Base-by-base conservation (phyloP, 2,329 filamentous ascomycete genomes). In the Colletotrichum sojae region DNA sequence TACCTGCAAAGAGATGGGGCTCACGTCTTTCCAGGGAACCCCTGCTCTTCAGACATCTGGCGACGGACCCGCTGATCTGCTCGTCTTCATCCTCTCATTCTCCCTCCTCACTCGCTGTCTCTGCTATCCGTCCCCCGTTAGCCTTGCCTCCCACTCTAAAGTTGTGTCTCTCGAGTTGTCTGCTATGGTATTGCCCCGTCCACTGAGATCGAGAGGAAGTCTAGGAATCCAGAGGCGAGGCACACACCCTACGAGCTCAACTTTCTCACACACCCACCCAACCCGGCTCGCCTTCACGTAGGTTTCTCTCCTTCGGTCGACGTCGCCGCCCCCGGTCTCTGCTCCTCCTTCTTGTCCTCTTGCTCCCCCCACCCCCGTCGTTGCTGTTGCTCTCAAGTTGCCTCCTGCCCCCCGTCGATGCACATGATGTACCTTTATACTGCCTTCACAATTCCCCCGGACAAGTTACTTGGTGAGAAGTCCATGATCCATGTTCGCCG, bases 11-110 rank as follows among this genome's bases (percentile, higher is more conserved):
- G 45, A 63, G 40, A 63, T 68, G 56, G 49, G 39, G 51, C 61
- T 27, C 53, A 51, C 46, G 20, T 63, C 61, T 62, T 40, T 4
- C 39, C 55, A 52, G 66, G 61, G 53, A 45, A 5, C 57, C 69
- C 69, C 61, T 69, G 66, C 53, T 62, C 45, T 52, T 57, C 46
- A 56, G 48, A 59, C 67, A 66, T 71, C 53, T 70, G 55, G 61
- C 66, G 62, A 62, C 45, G 46, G 66, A 58, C 61, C 69, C 61
- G 69, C 67, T 71, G 69, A 71, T 71, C 69, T 71, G 55, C 69
- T 71, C 61, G 40, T 71, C 54, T 71, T 64, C 65, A 61, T 61
- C 55, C 66, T 69, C 43, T 52, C 55, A 65, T 40, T 66, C 61
- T 68, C 31, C 45, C 27, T 59, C 54, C 54, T 51, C 49, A 69